Percentiles rank a stretch among this genome's conserved stretches.
phyloP scores from a whole-genome alignment of 805 yeast genomes.

The Cyberlindnera misumaiensis region DNA sequence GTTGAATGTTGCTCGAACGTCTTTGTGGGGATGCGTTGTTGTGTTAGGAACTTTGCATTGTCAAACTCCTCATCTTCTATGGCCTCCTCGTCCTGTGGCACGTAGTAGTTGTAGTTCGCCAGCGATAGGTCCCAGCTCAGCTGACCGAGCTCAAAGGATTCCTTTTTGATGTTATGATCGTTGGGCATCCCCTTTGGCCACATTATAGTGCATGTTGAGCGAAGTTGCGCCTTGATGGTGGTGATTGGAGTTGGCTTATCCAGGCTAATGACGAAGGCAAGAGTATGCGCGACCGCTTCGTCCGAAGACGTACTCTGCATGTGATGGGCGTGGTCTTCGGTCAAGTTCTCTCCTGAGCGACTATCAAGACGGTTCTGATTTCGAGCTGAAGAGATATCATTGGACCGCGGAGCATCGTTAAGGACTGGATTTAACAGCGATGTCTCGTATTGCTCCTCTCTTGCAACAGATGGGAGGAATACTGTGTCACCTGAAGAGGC shows the following conservation, averaged over 20 bases:
- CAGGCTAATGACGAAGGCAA: constrained; percentile 44
- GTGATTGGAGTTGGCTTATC: constrained; percentile 32
- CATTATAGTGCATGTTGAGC: constrained; percentile 35
- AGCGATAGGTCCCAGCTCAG: constrained; percentile 39
- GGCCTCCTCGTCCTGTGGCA: constrained; percentile 21
- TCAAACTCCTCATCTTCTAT: constrained; percentile 12
- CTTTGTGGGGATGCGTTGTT: constrained; percentile 10
- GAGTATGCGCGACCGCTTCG: constrained; percentile 42
- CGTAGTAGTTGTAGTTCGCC: constrained; percentile 38
- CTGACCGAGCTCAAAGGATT: constrained; percentile 41
- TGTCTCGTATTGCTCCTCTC: no score
- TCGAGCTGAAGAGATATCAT: no score
- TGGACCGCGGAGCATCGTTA: no score
- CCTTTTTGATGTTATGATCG: constrained; percentile 36
- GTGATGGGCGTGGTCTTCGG: no score
- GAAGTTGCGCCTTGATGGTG: constrained; percentile 35
- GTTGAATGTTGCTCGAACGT: constrained; percentile 7
- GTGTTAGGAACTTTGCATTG: constrained; percentile 9
- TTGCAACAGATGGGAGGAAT: constrained; percentile 18
- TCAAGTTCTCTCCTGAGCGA: no score
- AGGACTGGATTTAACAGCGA: no score
- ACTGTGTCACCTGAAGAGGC: constrained; percentile 29
- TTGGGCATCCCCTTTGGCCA: constrained; percentile 54
- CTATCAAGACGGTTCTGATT: no score
- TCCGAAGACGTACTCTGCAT: no score